Conservation (phyloP, 1,139 yeast genomes). For the Pichia sorboxylosa region DNA sequence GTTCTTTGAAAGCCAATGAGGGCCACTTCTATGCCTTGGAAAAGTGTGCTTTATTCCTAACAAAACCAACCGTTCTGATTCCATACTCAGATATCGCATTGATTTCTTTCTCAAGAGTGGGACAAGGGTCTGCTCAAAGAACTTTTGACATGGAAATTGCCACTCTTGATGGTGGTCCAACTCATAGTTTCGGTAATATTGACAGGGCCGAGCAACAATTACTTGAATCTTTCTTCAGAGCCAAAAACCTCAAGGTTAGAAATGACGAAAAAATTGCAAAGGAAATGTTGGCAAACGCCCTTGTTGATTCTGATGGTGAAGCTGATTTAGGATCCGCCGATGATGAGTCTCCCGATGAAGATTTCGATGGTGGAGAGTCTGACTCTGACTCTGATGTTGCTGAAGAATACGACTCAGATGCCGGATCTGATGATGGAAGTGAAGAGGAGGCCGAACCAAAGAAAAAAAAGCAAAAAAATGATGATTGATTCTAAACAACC, state of each 20-base stretch:
- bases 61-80: slow-evolving; percentile 88
- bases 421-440: slow-evolving; percentile 26
- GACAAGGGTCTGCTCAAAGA: slow-evolving; percentile 68
- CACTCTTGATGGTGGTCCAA: slow-evolving; percentile 51
- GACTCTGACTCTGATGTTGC: slow-evolving; percentile 68
- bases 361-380: slow-evolving; percentile 50
- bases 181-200: slow-evolving; percentile 81
- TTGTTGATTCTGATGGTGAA: slow-evolving; percentile 60
- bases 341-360: slow-evolving; percentile 47
- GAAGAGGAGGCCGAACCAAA: slow-evolving; percentile 15
- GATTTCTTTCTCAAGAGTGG: slow-evolving; percentile 81
- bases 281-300: slow-evolving; percentile 63
- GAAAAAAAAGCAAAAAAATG: slow-evolving; percentile 30
- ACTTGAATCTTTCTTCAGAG: slow-evolving; percentile 63
- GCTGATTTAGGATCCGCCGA: slow-evolving; percentile 46
- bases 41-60: slow-evolving; percentile 78
- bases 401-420: slow-evolving; percentile 81
- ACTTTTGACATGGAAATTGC: slow-evolving; percentile 86
- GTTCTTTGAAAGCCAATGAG: slow-evolving; percentile 91
- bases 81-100: slow-evolving; percentile 73
- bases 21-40: slow-evolving; percentile 88
- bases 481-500: slow-evolving; percentile 2
- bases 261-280: slow-evolving; percentile 87
- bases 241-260: slow-evolving; percentile 69
- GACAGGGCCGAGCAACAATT: slow-evolving; percentile 80